A percentile compares a stretch with the other conserved stretches of the same genome.
Evolutionary conservation across 352 stramenopile species (phyloP).

Genomic region (Elongisporangium anandrum): DNA sequence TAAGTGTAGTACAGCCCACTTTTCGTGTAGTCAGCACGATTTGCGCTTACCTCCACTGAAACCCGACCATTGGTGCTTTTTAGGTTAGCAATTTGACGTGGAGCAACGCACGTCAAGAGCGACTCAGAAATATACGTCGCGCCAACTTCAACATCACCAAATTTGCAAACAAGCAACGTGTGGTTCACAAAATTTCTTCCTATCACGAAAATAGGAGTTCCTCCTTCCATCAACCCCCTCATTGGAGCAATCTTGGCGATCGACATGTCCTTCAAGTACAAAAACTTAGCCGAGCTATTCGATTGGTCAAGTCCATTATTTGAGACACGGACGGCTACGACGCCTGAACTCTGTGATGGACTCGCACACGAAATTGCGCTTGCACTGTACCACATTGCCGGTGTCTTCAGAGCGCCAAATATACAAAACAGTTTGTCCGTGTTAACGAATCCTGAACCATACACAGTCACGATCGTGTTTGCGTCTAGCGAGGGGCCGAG

Average conservation of each 20-base stretch:
- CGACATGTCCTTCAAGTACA: conserved; percentile 84
- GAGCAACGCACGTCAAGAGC: conserved; percentile 77
- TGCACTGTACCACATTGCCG: conserved; percentile 43
- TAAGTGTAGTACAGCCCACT: conserved; percentile 78
- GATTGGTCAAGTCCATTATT: conserved; percentile 81
- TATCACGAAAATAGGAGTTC: conserved; percentile 88
- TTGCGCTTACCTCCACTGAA: conserved; percentile 78
- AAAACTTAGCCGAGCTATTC: conserved; percentile 33
- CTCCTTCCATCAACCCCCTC: conserved; percentile 66
- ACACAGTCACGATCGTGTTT: conserved; percentile 59
- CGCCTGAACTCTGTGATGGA: conserved; percentile 50
- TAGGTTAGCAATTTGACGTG: conserved; percentile 53
- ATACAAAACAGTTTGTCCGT: conserved; percentile 49
- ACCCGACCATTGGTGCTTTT: conserved; percentile 42
- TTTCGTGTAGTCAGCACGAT: conserved; percentile 80
- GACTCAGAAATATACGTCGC: conserved; percentile 80
- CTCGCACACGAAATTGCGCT: conserved; percentile 52
- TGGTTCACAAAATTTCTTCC: conserved; percentile 94
- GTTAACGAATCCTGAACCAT: conserved; percentile 57
- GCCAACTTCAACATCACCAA: conserved; percentile 60
- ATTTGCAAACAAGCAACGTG: conserved; percentile 82
- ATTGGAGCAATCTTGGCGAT: conserved; percentile 73
- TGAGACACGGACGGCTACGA: conserved; percentile 69
- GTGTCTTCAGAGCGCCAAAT: conserved; percentile 28
- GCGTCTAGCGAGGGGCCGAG: conserved; percentile 49